These are phyloP conservation scores for Saposhnikovia divaricata DNA, from an alignment of 129 eudicot species.

Conservation along the genomic window DNA sequence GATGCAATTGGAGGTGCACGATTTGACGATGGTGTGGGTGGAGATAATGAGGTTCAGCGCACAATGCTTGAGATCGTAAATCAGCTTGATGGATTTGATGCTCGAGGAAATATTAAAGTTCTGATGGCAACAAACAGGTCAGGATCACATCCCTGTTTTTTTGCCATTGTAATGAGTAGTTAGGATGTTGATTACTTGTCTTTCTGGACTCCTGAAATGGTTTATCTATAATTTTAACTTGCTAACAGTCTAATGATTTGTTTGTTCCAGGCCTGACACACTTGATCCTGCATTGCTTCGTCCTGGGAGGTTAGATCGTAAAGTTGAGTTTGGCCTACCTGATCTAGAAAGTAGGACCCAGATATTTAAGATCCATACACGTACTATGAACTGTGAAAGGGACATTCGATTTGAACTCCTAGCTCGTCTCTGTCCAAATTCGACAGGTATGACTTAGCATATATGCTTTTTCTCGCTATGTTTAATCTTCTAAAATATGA, in stretches of 20 bases:
- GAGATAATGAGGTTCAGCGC: constrained; percentile 97
- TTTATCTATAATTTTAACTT: background rate
- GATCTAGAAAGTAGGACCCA: constrained; percentile 96
- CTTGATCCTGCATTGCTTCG: constrained; percentile 92
- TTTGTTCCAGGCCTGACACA: constrained; percentile 70
- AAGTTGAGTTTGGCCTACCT: constrained; percentile 98
- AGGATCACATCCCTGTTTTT: background rate
- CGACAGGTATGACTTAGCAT: constrained; percentile 54
- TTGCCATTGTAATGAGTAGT: background rate
- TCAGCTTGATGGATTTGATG: constrained; percentile 99
- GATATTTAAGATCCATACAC: constrained; percentile 90
- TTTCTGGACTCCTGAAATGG: background rate
- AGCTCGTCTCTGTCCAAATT: constrained; percentile 97
- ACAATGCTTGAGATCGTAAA: constrained; percentile 99
- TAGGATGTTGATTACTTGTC: background rate
- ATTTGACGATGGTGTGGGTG: constrained; percentile 95
- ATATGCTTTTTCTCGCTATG: background rate
- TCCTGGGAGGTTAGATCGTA: constrained; percentile 91
- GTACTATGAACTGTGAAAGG: constrained; percentile 97
- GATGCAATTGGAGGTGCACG: constrained; percentile 99
- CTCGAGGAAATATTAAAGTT: constrained; percentile 96
- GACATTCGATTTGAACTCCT: constrained; percentile 93
- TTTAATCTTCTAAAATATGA: background rate
- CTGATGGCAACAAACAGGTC: constrained; percentile 98
- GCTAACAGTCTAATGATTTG: background rate